A percentile compares a stretch with the other conserved stretches of the same genome.
Evolutionary conservation across 2,329 filamentous ascomycete genomes (phyloP).

Genomic region (Aureobasidium melanogenum): DNA sequence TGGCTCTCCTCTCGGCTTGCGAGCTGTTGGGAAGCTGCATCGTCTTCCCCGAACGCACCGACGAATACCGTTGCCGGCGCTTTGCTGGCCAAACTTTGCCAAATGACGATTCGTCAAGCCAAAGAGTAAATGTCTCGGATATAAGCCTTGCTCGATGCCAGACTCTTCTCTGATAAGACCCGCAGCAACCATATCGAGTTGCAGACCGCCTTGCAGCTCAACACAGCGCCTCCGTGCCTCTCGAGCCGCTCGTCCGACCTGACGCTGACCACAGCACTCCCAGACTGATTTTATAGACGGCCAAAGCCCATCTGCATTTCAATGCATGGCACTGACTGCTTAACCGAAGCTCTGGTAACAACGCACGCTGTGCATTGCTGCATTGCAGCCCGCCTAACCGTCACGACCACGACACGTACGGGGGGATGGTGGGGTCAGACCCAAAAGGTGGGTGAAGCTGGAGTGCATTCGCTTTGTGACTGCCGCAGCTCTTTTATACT

Average conservation of each 20-base stretch:
- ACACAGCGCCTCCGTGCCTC: background rate
- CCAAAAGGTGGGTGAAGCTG: background rate
- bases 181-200: background rate
- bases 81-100: conserved; percentile 1
- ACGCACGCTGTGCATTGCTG: conserved; percentile 6
- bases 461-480: background rate
- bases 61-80: conserved; percentile 8
- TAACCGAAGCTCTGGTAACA: conserved; percentile 7
- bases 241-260: background rate
- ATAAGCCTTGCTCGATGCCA: background rate
- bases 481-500: background rate
- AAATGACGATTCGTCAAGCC: background rate
- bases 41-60: background rate
- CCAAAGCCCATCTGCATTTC: background rate
- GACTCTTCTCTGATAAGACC: background rate
- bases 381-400: background rate
- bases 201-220: conserved; percentile 7
- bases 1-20: conserved; percentile 7
- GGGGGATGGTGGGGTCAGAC: background rate
- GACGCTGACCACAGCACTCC: background rate
- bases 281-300: background rate
- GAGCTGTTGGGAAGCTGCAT: conserved; percentile 7
- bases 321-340: conserved; percentile 1
- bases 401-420: background rate
- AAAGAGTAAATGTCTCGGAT: background rate